Evolutionary conservation across 2,329 filamentous ascomycete genomes (phyloP), one percentile per base, ranked within the genome.

Genomic region (Xylaria sp.): DNA sequence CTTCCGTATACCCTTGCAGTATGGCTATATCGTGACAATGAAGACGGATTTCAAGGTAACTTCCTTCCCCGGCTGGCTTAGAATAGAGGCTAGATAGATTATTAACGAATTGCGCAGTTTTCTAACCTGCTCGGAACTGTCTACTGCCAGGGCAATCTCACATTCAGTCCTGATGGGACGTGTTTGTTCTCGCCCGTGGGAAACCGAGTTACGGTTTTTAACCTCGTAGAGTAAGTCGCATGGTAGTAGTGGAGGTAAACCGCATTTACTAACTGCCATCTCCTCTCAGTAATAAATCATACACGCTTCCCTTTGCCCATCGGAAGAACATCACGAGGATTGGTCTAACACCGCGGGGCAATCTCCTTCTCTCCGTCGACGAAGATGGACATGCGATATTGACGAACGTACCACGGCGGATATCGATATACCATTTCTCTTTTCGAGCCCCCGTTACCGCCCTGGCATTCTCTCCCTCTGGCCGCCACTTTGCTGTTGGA

Each of bases 11-110:
- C 38, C 8, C 20, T 50, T 49, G 50, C 44, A 62, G 44, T 24
- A 65, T 64, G 62, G 56, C 29, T 50, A 62, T 63, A 60, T 54
- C 60, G 67, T 74, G 72, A 86, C 75, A 72, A 99, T 99, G 94
- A 99, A 97, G 89, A 97, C 92, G 64, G 93, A 97, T 77, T 99
- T 97, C 75, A 95, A 94, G 86, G 93, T 95, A 76, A 60, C 74
- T 54, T 55, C 48, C 4, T 22, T 11, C 24, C 18, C 1, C 1
- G 2, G 16, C 16, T 50, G 34, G 16, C 41, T 39, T 13, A n/a
- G 20, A n/a, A 43, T 40, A 1, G 1, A 22, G 42, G 6, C 24
- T n/a, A n/a, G n/a, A n/a, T n/a, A n/a, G 21, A 5, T 24, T 38
- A 20, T 54, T 66, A 46, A 66, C 22, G 5, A 22, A 26, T 24